phyloP scores from a whole-genome alignment of 306 rosid species.

The Cicer judaicum region DNA sequence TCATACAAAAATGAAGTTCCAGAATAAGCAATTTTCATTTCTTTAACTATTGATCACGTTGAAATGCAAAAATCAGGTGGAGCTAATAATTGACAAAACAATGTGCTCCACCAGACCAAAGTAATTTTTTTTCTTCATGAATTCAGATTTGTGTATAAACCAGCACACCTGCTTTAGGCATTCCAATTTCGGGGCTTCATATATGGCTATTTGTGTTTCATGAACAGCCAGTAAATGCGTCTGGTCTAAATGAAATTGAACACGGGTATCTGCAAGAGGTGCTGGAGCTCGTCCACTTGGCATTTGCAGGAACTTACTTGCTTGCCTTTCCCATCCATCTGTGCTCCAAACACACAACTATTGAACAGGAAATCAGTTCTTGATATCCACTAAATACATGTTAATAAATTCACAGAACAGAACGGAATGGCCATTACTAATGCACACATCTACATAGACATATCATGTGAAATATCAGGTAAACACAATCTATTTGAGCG shows the following conservation, averaged over 20 bases:
- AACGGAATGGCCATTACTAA: constrained; percentile 7
- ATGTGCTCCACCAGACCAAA: neutral
- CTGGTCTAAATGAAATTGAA: constrained; percentile 95
- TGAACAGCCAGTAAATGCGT: constrained; percentile 87
- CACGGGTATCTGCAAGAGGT: constrained; percentile 86
- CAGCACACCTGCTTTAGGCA: constrained; percentile 85
- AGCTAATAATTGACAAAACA: constrained; percentile 26
- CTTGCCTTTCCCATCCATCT: constrained; percentile 95
- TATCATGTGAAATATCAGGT: constrained; percentile 18
- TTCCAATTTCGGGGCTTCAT: constrained; percentile 87
- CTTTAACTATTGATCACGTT: constrained; percentile 35
- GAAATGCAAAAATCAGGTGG: constrained; percentile 37
- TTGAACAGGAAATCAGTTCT: constrained; percentile 40
- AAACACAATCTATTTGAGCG: constrained; percentile 1
- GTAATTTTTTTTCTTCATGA: constrained; percentile 12
- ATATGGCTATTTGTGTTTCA: constrained; percentile 95
- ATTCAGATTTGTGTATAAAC: neutral
- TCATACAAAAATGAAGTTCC: constrained; percentile 40
- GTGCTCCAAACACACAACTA: constrained; percentile 98
- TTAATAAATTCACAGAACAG: neutral
- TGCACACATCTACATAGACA: neutral
- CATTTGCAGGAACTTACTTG: constrained; percentile 72
- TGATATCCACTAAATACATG: constrained; percentile 12
- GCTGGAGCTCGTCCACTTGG: constrained; percentile 74
- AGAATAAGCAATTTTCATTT: constrained; percentile 23